A percentile compares a stretch with the other conserved stretches of the same genome.
Conservation (phyloP, 2,329 filamentous ascomycete genomes). For the Lizonia empirigonia region DNA sequence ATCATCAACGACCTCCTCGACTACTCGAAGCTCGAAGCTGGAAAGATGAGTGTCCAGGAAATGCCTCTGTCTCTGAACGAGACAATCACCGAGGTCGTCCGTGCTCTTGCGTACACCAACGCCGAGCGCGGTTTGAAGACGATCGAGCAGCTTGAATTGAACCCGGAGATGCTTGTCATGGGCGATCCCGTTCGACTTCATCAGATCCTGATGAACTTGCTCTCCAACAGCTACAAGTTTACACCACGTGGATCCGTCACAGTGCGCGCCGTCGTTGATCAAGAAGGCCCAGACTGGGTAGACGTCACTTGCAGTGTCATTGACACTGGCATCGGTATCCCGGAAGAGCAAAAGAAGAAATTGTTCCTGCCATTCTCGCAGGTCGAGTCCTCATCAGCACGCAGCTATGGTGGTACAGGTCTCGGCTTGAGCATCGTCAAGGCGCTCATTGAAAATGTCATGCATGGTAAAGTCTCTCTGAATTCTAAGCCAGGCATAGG, state of each 20-base stretch:
- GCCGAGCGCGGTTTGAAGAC: constrained; percentile 65
- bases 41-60: constrained; percentile 65
- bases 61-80: constrained; percentile 59
- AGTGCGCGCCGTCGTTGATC: constrained; percentile 74
- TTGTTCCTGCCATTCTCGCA: constrained; percentile 93
- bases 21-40: constrained; percentile 59
- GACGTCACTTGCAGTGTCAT: constrained; percentile 83
- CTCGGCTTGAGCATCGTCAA: constrained; percentile 94
- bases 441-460: constrained; percentile 88
- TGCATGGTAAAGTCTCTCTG: constrained; percentile 83
- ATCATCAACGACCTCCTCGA: constrained; percentile 61
- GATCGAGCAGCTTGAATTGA: constrained; percentile 61
- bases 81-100: constrained; percentile 68
- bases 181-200: constrained; percentile 59
- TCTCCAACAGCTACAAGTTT: constrained; percentile 94
- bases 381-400: constrained; percentile 85
- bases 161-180: constrained; percentile 59
- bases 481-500: constrained; percentile 76
- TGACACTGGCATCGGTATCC: constrained; percentile 91
- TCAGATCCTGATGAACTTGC: constrained; percentile 72
- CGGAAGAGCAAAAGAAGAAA: constrained; percentile 78
- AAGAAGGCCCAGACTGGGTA: constrained; percentile 71
- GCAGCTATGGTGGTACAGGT: constrained; percentile 90
- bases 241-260: constrained; percentile 86
- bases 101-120: constrained; percentile 67